Base-by-base conservation (phyloP, 2,329 filamentous ascomycete genomes). In the Thelonectria blattea region DNA sequence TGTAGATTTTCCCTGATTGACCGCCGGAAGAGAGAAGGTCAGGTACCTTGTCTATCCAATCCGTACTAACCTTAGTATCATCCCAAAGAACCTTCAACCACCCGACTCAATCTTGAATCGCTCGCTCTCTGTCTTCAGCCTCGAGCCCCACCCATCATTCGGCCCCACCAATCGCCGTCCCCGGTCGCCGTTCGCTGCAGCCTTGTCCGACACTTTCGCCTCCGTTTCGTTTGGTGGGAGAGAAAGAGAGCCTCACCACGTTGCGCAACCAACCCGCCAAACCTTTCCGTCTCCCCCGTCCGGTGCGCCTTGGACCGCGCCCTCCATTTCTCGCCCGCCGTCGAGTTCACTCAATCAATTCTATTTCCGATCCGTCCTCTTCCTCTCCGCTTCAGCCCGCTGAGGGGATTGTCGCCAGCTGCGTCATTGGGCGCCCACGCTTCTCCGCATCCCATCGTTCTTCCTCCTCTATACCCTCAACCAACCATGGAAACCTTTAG, bases 401-500 rank as follows among this genome's bases (percentile, higher is more conserved):
- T 14, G 24, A 52, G 46, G 37, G 46, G 37, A 24, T 49, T 56
- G 53, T 54, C 57, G 43, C 64, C 65, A 39, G 65, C 65, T 71
- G 68, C 68, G 68, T 71, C 68, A 71, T 71, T 57, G 67, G 17
- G 24, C 43, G 60, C 39, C 63, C 59, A 55, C 56, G 32, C 30
- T 24, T 39, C 56, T 43, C 54, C 61, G 43, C 53, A 45, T 42
- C 49, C 34, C 32, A 3, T 37, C 43, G 49, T 39, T 12, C 56
- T 48, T 51, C 41, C 34, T 6, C 53, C 45, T 48, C 43, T 18
- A 52, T 52, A n/a, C 32, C n/a, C 59, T 52, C 54, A 45, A 15
- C 65, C 55, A 73, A 77, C 69, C 72, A 98, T 98, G 95, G 92
- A 98, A 81, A 86, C 91, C 45, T 83, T 98, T 74, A 92, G 88